phyloP scores from a whole-genome alignment of 441 rosid species.

The Gossypium schwendimanii region DNA sequence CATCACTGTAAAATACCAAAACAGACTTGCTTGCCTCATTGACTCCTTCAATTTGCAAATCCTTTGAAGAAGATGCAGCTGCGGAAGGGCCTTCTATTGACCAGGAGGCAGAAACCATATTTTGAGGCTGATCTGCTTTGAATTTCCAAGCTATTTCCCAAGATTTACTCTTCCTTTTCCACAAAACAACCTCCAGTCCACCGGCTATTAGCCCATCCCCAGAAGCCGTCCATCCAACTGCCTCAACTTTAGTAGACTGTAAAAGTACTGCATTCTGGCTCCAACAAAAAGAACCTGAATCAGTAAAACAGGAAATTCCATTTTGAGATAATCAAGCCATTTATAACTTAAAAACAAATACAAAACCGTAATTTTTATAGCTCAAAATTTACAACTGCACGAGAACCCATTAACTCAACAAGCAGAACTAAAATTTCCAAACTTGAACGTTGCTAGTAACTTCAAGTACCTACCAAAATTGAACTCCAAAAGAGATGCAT shows the following conservation, averaged over 20 bases:
- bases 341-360: background rate
- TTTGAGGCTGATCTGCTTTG: conserved; percentile 50
- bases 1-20: conserved; percentile 40
- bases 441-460: background rate
- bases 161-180: conserved; percentile 66
- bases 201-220: conserved; percentile 83
- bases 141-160: conserved; percentile 96
- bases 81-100: conserved; percentile 74
- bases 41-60: conserved; percentile 29
- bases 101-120: conserved; percentile 81
- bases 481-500: conserved; percentile 1
- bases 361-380: background rate
- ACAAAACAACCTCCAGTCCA: conserved; percentile 66
- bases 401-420: background rate
- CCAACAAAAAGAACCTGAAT: conserved; percentile 99
- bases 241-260: conserved; percentile 72
- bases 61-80: conserved; percentile 41
- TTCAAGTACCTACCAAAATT: background rate
- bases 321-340: conserved; percentile 32
- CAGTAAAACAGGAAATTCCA: conserved; percentile 42
- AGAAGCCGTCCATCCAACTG: conserved; percentile 76
- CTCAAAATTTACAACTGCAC: background rate
- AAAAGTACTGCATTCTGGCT: conserved; percentile 83
- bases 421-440: background rate
- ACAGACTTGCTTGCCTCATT: conserved; percentile 43